Base-by-base conservation (phyloP, 2,329 filamentous ascomycete species). In the Cladosporium velox region DNA sequence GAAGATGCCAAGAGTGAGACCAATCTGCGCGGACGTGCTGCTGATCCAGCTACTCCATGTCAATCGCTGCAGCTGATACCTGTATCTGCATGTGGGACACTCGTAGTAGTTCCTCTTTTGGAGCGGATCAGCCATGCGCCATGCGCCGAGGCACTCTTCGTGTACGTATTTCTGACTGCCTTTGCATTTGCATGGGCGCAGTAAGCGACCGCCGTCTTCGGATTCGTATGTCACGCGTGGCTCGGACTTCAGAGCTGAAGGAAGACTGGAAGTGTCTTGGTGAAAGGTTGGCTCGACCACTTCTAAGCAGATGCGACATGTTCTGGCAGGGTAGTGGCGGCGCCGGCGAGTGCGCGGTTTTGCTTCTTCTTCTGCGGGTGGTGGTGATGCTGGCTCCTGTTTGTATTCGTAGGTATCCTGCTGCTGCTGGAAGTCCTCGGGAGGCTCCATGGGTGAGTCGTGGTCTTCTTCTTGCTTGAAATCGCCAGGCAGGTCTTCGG, bases 151-250 rank as follows among this genome's bases (percentile, higher is more conserved):
- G 75, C 95, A 99, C 34, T 88, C 90, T 78, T 97, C 92, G 77
- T 99, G 95, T 28, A 98, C 93, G 79, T 96, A 97, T 80, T 91
- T 91, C 72, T 94, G 91, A 47, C 91, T 92, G 62, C 95, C 95
- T 80, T 92, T 96, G 85, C 95, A 99, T 79, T 90, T 88, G 83
- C 95, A 99, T 41, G 95, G 95, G 64, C 91, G 90, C 72, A 98
- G 86, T 32, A 99, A 83, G 60, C 92, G 89, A 47, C 92, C 92
- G 34, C 90, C 85, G 69, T 89, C 91, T 30, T 67, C 67, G 28
- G 91, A 93, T 61, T 89, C 85, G 74, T 96, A 97, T 24, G 84
- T 83, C 55, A 90, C 87, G 59, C 83, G 82, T 21, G 87, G 85
- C 51, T 76, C 76, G 32, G 84, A 79, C 69, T 88, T 84, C 52